phyloP scores from a whole-genome alignment of 768 basidiomycete species.

The Pulveroboletus ravenelii region DNA sequence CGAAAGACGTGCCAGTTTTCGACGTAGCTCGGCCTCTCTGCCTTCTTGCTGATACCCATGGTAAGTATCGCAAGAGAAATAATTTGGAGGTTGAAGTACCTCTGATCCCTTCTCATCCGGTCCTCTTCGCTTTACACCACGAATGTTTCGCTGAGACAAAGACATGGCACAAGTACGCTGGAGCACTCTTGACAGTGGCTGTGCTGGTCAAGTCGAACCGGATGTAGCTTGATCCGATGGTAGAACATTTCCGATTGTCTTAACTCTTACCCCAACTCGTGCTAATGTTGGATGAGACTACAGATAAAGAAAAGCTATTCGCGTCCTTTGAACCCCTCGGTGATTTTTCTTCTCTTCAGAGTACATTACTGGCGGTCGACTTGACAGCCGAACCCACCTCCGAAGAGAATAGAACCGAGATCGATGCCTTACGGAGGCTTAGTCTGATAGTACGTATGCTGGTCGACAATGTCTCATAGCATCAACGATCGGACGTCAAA shows the following conservation, averaged over 20 bases:
- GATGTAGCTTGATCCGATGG: no score
- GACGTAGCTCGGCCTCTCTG: conserved; percentile 38
- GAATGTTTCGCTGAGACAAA: conserved; percentile 1
- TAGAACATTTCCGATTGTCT: not conserved
- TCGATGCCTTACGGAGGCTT: conserved; percentile 39
- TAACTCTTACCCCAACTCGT: not conserved
- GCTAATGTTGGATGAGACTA: conserved; percentile 36
- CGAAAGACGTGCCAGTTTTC: conserved; percentile 51
- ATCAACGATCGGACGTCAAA: conserved; percentile 1
- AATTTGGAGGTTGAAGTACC: conserved; percentile 4
- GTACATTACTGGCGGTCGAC: conserved; percentile 45
- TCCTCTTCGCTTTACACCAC: conserved; percentile 43
- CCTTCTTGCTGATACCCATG: conserved; percentile 31
- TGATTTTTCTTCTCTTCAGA: conserved; percentile 55
- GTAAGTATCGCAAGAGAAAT: not conserved
- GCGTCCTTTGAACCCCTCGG: conserved; percentile 57
- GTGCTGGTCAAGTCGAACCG: conserved; percentile 20
- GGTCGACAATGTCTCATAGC: conserved; percentile 1
- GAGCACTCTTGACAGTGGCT: no score
- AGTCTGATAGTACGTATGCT: conserved; percentile 45
- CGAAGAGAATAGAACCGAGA: conserved; percentile 44
- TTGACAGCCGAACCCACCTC: conserved; percentile 39
- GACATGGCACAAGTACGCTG: conserved; percentile 4
- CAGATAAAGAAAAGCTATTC: conserved; percentile 42
- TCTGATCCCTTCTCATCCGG: conserved; percentile 33